Evolutionary conservation across 2,329 filamentous ascomycete genomes (phyloP).

Genomic region (Fusarium chaquense): DNA sequence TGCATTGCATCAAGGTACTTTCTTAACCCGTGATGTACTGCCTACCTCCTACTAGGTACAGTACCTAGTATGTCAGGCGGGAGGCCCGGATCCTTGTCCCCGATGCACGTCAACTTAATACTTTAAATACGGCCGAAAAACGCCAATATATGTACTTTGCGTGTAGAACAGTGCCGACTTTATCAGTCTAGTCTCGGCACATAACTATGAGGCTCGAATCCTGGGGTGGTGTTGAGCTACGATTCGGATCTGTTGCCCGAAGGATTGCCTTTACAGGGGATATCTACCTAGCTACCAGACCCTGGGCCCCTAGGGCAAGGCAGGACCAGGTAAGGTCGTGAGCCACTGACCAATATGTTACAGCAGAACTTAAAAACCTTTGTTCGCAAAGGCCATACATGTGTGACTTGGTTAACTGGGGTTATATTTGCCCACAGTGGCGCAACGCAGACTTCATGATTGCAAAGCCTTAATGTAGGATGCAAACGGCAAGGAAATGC

Average conservation of each 20-base stretch:
- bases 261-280: not conserved
- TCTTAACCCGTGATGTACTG: conserved; percentile 1
- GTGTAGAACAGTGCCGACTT: not conserved
- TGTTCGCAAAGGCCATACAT: not conserved
- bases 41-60: not conserved
- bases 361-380: not conserved
- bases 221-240: not conserved
- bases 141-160: conserved; percentile 6
- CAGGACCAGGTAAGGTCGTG: not conserved
- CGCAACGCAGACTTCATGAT: not conserved
- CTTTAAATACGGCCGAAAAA: conserved; percentile 24
- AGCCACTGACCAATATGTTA: not conserved
- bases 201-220: not conserved
- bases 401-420: not conserved
- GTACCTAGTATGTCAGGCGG: conserved; percentile 2
- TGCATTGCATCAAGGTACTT: not conserved
- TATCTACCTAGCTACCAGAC: not conserved
- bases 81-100: conserved; percentile 13
- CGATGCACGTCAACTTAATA: conserved; percentile 28
- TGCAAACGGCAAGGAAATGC: conserved; percentile 2
- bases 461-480: not conserved
- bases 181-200: not conserved
- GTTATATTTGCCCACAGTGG: not conserved
- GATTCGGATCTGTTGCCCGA: not conserved
- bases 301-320: not conserved